Evolutionary conservation across 768 basidiomycete genomes (phyloP), one percentile per base, ranked within the genome.

Genomic region (Russula foetens): DNA sequence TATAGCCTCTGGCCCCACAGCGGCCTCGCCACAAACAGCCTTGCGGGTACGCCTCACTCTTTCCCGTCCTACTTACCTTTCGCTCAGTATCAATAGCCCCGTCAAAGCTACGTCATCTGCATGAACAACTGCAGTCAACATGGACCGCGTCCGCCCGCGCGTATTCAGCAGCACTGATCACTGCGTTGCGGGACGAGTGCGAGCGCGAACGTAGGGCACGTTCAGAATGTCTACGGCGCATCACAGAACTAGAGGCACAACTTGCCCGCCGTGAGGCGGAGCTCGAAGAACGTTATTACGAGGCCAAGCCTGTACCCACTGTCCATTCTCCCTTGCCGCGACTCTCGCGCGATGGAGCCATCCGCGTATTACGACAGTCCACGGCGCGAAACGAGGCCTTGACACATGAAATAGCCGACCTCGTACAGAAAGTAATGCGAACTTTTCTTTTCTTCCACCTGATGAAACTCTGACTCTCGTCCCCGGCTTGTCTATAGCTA

Each of bases 261-360:
- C 68, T 86, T 5, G 80, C 83, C 0, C 76, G 78, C 6, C 74
- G 83, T n/a, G 84, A 85, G 47, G 77, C 77, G 0, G 81, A 84
- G 63, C 72, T 85, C 6, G 81, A 81, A 64, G 66, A 66, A 14
- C 56, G 55, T 6, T 38, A 38, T 6, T 38, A 38, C 35, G 44
- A 28, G 50, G 38, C 35, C 7, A 58, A 52, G 17, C 33, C 51
- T 17, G 24, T 51, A 24, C 5, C 50, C 23, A 28, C 12, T 9
- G 15, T n/a, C 11, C 50, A 53, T 19, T 53, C 62, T 2, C 43
- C 65, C 15, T 38, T 49, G 17, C 51, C 39, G 19, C 31, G n/a
- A 17, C 59, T 66, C 14, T 61, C 65, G 24, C 55, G 58, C 26
- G 59, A 64, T n/a, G 53, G 63, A n/a, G 65, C 65, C 3, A 60